Base-by-base conservation (phyloP, 306 rosid species). In the Quercus engelmannii region DNA sequence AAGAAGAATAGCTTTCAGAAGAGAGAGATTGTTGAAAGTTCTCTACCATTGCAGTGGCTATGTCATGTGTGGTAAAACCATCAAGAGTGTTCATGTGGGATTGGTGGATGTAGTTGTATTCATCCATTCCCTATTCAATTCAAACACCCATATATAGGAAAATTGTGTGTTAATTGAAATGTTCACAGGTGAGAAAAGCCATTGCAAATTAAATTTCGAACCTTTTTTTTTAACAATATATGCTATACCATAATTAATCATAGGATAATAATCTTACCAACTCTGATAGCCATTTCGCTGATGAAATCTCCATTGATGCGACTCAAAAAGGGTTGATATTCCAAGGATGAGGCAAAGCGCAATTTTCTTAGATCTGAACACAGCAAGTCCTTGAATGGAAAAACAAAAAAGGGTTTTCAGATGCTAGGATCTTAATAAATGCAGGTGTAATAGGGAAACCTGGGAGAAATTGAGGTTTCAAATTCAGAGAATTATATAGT, bases 201-300 rank as follows among this genome's bases (percentile, higher is more conserved):
- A 43, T 20, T 6, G 57, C 19, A n/a, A 25, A 17, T 7, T 25
- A 28, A 55, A 21, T 28, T 21, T 19, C 5, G 55, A 54, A 28
- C 38, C 31, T 0, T 14, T 14, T 15, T 20, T 3, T 49, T 52
- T 21, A 10, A 49, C 15, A 49, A 49, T 12, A 49, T 12, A 12
- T 49, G 54, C 5, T 10, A 3, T 3, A 49, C 54, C 14, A 12
- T 10, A 49, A 49, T 10, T 12, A 49, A 18, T 4, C 2, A 28
- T 17, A 20, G 31, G 19, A 20, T 23, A 28, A 49, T 18, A 54
- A 51, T 25, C 82, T 82, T 85, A 91, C 97, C 92, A 89, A 75
- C 35, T 93, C 90, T 19, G 87, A 86, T 31, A 87, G 70, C 93
- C 90, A 89, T 79, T 20, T 86, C 1, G 78, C 57, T 14, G 86